Conservation (phyloP, 257 asterid genomes). For the Nicotiana obtusifolia region DNA sequence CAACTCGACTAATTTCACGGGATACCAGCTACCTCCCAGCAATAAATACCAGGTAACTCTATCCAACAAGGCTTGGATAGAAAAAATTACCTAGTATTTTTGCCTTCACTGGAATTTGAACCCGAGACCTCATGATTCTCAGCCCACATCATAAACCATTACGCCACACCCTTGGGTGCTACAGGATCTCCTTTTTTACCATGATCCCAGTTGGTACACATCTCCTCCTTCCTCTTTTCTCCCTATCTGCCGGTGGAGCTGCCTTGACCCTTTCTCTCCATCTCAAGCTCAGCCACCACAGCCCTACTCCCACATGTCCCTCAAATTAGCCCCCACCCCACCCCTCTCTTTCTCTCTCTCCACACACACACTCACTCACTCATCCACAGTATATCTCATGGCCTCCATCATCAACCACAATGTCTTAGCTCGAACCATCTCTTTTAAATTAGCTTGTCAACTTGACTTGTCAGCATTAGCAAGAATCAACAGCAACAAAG, state of each 20-base stretch:
- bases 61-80: no score
- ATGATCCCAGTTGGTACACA: not conserved
- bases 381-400: not conserved
- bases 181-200: not conserved
- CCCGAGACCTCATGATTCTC: no score
- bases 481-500: not conserved
- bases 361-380: not conserved
- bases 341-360: not conserved
- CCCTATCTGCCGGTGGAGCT: not conserved
- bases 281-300: no score
- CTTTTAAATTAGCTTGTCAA: not conserved
- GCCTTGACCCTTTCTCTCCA: not conserved
- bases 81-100: no score
- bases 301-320: no score
- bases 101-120: no score
- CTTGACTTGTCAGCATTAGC: not conserved
- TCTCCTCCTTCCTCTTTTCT: not conserved
- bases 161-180: not conserved
- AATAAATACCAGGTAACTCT: no score
- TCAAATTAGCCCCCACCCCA: not conserved
- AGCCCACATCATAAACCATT: no score
- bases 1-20: no score
- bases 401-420: not conserved
- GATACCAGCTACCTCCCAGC: no score
- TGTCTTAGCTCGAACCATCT: not conserved